These are phyloP conservation scores for Magnolia changhungtana DNA, from an alignment of 164 flowering plant genomes.

Conservation along the genomic window DNA sequence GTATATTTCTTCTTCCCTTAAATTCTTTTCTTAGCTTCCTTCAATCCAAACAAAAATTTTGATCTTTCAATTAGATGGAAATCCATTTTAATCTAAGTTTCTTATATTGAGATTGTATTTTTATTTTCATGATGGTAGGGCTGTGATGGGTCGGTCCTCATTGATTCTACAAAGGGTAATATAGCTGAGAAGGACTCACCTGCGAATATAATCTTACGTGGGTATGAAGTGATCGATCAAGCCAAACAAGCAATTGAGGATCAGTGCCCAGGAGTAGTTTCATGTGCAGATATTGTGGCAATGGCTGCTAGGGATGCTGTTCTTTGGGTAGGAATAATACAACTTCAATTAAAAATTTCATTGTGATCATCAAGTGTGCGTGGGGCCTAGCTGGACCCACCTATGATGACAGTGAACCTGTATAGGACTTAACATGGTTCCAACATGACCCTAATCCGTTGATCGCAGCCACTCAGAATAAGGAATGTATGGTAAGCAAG, in stretches of 20 bases:
- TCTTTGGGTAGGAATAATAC: constrained; percentile 38
- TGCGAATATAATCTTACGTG: constrained; percentile 70
- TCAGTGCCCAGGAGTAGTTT: constrained; percentile 77
- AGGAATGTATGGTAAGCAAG: no score
- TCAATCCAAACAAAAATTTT: not conserved
- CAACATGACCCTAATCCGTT: no score
- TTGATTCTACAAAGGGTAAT: constrained; percentile 73
- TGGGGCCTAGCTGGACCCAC: no score
- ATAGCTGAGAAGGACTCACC: constrained; percentile 90
- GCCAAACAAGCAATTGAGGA: constrained; percentile 55
- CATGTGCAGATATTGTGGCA: constrained; percentile 85
- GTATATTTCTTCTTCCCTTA: no score
- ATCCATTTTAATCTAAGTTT: not conserved
- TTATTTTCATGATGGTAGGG: constrained; percentile 41
- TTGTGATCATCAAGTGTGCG: no score
- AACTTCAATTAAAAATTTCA: no score
- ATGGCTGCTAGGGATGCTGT: constrained; percentile 90
- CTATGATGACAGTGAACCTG: no score
- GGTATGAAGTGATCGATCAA: constrained; percentile 69
- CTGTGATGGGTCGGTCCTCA: constrained; percentile 77
- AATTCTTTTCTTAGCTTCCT: no score
- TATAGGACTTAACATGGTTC: no score
- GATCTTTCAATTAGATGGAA: no score
- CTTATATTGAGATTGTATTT: not conserved
- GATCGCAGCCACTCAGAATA: no score